Percentiles rank a stretch among this genome's conserved stretches.
These are phyloP conservation scores for Thermothelomyces thermophilus DNA, from an alignment of 2,329 filamentous ascomycete genomes.

Conservation along the genomic window DNA sequence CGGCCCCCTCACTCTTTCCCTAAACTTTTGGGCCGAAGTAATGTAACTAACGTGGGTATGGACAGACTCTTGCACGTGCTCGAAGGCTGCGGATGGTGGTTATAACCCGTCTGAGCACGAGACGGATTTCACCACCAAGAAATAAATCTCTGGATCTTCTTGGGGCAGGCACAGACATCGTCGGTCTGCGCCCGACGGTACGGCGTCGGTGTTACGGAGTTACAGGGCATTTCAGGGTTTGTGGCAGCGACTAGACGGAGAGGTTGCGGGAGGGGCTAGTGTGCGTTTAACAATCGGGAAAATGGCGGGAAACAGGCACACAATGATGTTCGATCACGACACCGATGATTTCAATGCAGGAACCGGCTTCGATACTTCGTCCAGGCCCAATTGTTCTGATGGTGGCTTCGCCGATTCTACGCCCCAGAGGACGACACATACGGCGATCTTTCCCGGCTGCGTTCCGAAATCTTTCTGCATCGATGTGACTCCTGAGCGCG, in stretches of 20 bases:
- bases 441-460: background rate
- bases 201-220: background rate
- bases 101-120: constrained; percentile 58
- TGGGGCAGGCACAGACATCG: background rate
- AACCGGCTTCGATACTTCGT: too few relatives aligned
- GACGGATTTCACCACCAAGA: constrained; percentile 78
- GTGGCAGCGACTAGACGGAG: too few relatives aligned
- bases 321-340: too few relatives aligned
- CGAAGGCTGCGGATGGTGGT: constrained; percentile 28
- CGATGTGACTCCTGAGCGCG: background rate
- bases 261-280: background rate
- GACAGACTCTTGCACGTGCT: constrained; percentile 53
- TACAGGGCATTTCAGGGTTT: background rate
- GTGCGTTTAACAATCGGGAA: too few relatives aligned
- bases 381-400: too few relatives aligned
- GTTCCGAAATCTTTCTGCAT: background rate
- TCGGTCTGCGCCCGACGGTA: background rate
- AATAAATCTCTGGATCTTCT: constrained; percentile 27
- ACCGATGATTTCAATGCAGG: too few relatives aligned
- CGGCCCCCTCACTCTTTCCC: background rate
- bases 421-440: background rate
- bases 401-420: background rate
- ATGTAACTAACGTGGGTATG: background rate
- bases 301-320: too few relatives aligned
- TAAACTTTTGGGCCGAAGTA: too few relatives aligned